Base-by-base conservation (phyloP, 1,284 basidiomycete species). In the Tilletia setariae region DNA sequence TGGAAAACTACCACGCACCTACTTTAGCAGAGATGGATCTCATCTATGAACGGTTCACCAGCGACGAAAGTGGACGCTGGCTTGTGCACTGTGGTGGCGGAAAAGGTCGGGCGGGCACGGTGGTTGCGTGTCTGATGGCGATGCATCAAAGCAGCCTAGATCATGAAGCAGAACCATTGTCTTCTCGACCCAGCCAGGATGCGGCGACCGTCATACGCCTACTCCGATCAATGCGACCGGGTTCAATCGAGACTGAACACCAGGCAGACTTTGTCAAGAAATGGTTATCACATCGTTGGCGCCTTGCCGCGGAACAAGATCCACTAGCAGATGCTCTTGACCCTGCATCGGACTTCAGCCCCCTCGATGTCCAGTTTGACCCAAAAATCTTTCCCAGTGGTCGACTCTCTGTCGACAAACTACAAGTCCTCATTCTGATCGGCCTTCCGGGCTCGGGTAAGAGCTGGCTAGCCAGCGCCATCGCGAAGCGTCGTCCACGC, bases 391-490 rank as follows among this genome's bases (percentile, higher is more conserved):
- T 44, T 44, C 43, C 43, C 9, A 44, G 19, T 44, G 25, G 32
- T 3, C 15, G 2, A 32, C 11, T 25, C 9, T 9, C 43, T 9
- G 11, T 44, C 9, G 43, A 44, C 46, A 23, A 15, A n/a, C 47
- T 2, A 1, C 15, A 30, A 67, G 77, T 88, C 3, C 84, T 88
- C 74, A 68, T 89, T 21, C 81, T 89, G 11, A 86, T 88, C 11
- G 88, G 88, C 4, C 84, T 88, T 1, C 87, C 88, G 0, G 88
- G 88, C 1, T 86, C 87, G 1, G 88, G 88, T 46, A 89, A 89
- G 79, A 86, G 87, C 3, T 87, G 85, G 84, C 84, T 64, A 19
- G 63, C 63, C 21, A 49, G 23, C 19, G 63, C 63, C 35, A 64
- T 69, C 85, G 6, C 84, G 84, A 11, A 83, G 87, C 25, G 83